phyloP scores from a whole-genome alignment of 1,284 basidiomycete species.

The Anthracocystis panici-leucophaei region DNA sequence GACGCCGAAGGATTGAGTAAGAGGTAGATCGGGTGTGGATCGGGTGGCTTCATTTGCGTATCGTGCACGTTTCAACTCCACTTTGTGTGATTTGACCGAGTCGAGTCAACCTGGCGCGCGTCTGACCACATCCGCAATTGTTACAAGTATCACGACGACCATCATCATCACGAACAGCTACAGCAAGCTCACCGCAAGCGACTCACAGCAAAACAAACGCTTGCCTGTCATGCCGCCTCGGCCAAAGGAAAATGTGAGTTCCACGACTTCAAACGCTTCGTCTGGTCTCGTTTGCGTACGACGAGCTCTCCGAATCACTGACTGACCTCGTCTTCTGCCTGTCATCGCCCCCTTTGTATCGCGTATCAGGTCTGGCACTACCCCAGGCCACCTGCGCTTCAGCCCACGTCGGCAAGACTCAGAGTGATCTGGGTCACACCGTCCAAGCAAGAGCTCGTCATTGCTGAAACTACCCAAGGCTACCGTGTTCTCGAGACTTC shows the following conservation, averaged over 20 bases:
- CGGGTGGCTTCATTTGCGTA: not conserved
- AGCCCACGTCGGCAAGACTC: conserved; percentile 54
- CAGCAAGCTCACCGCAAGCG: not conserved
- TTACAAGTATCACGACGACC: conserved; percentile 2
- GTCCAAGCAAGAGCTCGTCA: conserved; percentile 53
- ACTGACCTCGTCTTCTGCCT: too few relatives aligned
- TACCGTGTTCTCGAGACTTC: conserved; percentile 65
- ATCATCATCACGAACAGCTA: conserved; percentile 3
- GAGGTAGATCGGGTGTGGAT: conserved; percentile 2
- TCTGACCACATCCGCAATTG: conserved; percentile 2
- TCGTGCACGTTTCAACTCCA: conserved; percentile 24
- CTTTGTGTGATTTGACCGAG: conserved; percentile 6
- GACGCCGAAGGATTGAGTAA: not conserved
- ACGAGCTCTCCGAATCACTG: too few relatives aligned
- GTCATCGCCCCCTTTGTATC: too few relatives aligned
- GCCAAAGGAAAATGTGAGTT: conserved; percentile 46
- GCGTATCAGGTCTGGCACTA: conserved; percentile 56
- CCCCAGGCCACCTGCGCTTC: conserved; percentile 63
- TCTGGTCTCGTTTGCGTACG: too few relatives aligned
- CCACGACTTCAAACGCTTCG: too few relatives aligned
- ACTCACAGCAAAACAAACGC: not conserved
- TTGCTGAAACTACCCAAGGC: conserved; percentile 64
- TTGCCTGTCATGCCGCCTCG: conserved; percentile 38
- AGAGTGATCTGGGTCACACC: conserved; percentile 61
- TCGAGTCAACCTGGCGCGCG: conserved; percentile 13